Conservation (phyloP, 345 rosid species). For the Noccaea bulbosa region DNA sequence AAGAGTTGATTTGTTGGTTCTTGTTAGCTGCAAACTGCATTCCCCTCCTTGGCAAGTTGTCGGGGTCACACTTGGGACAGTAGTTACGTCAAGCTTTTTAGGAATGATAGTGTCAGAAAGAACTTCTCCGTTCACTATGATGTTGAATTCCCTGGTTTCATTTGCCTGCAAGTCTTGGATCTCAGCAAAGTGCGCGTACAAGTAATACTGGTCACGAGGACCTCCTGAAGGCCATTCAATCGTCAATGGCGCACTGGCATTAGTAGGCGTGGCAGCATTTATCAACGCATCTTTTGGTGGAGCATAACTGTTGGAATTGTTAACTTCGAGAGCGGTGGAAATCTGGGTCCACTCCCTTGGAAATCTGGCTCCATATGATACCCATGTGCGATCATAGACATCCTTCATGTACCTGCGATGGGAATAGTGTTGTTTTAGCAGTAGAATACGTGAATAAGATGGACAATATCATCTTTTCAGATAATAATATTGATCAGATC, state of each 20-base stretch:
- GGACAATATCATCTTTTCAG: too few relatives aligned
- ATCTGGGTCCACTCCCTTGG: too few relatives aligned
- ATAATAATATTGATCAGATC: too few relatives aligned
- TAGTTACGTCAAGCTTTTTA: neutral
- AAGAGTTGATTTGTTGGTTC: constrained; percentile 32
- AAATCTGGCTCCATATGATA: too few relatives aligned
- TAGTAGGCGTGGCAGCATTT: constrained; percentile 32
- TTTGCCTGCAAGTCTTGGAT: neutral
- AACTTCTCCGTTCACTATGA: neutral
- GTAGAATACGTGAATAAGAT: too few relatives aligned
- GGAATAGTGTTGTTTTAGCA: too few relatives aligned
- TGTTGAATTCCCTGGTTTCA: constrained; percentile 20
- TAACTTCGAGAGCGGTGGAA: neutral
- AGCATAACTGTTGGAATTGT: neutral
- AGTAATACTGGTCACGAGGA: neutral
- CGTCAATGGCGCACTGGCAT: constrained; percentile 25
- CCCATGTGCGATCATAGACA: too few relatives aligned
- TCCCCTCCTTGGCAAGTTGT: neutral
- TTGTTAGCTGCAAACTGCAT: constrained; percentile 15
- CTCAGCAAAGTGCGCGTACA: constrained; percentile 16
- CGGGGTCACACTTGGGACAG: neutral
- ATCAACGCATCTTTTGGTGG: constrained; percentile 25
- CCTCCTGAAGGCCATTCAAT: neutral
- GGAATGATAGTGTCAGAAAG: neutral
- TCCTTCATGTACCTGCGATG: too few relatives aligned